Base-by-base conservation (phyloP, 73 alveolate species). In the Paramecium octaurelia region DNA sequence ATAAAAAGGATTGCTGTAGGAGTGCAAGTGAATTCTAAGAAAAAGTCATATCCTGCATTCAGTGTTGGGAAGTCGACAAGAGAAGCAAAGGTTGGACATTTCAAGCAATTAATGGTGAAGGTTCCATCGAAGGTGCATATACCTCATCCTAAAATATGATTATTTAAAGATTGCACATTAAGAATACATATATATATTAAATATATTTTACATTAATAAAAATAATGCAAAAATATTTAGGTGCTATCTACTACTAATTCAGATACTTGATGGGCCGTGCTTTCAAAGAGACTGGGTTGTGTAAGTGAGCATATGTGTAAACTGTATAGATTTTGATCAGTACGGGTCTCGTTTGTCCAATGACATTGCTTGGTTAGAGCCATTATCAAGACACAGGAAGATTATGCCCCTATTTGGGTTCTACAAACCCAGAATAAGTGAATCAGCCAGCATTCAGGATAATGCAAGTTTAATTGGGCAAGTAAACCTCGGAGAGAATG, bases 381-480 rank as follows among this genome's bases (percentile, higher is more conserved):
- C 87, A 46, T 69, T 94, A 21, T 85, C 97, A 21, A 88, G 96
- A 64, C 98, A 96, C 60, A 88, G 97, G 86, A 93, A 92, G 68
- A 40, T 86, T 85, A 83, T 95, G 85, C 96, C 97, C 23, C 50
- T 96, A 50, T 89, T 94, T 80, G 97, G 91, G 46, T 92, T 70
- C 36, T 85, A 29, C 14, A 97, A 96, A 27, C 58, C 77, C 1
- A 83, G 57, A 68, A 70, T 89, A 24, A 70, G 77, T 70, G 96
- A 94, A 24, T 68, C 93, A 18, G 80, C 93, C 77, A 92, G 86
- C 83, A 89, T 96, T 44, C 95, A 96, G 7, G 97, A 97, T 20
- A 92, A 94, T 73, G 96, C 98, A 50, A 87, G 97, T 68, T 58
- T 95, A 38, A 87, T 96, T 23, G 98, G 98, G 12, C 95, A 95